Evolutionary conservation across 345 rosid species (phyloP).

Genomic region (Balakata baccata): DNA sequence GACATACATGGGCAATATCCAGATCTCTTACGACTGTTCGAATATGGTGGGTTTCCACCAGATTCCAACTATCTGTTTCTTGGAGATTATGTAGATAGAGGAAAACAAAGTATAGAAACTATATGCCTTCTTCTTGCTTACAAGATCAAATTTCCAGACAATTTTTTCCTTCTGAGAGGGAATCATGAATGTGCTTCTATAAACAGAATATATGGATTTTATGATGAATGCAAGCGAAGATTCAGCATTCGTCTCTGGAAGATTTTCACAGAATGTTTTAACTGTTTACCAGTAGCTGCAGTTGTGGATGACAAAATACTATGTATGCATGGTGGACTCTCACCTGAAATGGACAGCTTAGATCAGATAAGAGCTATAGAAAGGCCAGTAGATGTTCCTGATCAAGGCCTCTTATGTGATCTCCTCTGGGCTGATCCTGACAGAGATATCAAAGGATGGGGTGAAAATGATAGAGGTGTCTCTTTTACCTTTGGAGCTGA

Average conservation of each 20-base stretch:
- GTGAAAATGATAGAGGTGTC: slow-evolving; percentile 27
- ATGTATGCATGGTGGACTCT: slow-evolving; percentile 27
- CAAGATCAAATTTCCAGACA: slow-evolving; percentile 27
- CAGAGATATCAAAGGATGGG: slow-evolving; percentile 19
- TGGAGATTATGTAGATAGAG: slow-evolving; percentile 28
- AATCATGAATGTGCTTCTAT: slow-evolving; percentile 30
- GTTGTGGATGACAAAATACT: slow-evolving; percentile 23
- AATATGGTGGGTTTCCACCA: slow-evolving; percentile 26
- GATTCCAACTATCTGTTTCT: slow-evolving; percentile 23
- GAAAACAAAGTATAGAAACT: slow-evolving; percentile 23
- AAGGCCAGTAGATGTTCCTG: slow-evolving; percentile 25
- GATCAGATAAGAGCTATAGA: slow-evolving; percentile 23
- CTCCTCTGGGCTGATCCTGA: slow-evolving; percentile 29
- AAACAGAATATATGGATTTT: slow-evolving; percentile 27
- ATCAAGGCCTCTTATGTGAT: slow-evolving; percentile 23
- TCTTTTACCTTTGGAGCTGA: slow-evolving; percentile 27
- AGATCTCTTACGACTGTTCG: slow-evolving; percentile 23
- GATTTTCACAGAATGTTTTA: slow-evolving; percentile 22
- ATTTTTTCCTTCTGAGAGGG: slow-evolving; percentile 25
- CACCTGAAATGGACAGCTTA: slow-evolving; percentile 21
- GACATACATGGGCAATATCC: slow-evolving; percentile 29
- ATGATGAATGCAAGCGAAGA: slow-evolving; percentile 27
- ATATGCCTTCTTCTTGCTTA: slow-evolving; percentile 28
- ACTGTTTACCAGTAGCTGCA: slow-evolving; percentile 25
- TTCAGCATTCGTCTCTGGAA: slow-evolving; percentile 26